Base-by-base conservation (phyloP, 2,329 filamentous ascomycete genomes). In the Alternaria dauci region DNA sequence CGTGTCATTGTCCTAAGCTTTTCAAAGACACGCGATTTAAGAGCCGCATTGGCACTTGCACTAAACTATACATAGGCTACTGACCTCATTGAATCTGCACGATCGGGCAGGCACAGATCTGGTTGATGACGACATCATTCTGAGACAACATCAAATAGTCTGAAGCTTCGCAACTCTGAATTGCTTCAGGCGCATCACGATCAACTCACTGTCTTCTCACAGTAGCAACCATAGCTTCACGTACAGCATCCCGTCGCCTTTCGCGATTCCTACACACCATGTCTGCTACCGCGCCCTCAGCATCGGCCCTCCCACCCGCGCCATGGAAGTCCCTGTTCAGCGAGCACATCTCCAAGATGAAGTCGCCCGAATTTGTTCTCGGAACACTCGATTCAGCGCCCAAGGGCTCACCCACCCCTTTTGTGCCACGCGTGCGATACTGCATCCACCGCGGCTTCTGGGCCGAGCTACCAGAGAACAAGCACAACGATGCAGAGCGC, bases 391-490 rank as follows among this genome's bases (percentile, higher is more conserved):
- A 76, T 58, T 72, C 74, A 18, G 81, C 79, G 6, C 78, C 83
- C 26, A 50, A 71, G 32, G 76, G 75, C 18, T 78, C 79, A n/a
- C 75, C 81, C 0, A 76, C 76, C 44, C 68, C 79, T 8, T 79
- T 80, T 62, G 67, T 83, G 2, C 81, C 84, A 0, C 86, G 92
- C 55, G 90, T 88, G 8, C 88, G 93, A 54, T 93, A 88, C 71
- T 95, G 94, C 79, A 88, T 97, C 72, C 94, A 88, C 80, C 90
- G 94, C 62, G 93, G 93, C 68, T 89, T 96, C 80, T 97, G 91
- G 87, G 89, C 88, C 0, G 84, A 86, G 56, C 82, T 96, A 1
- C 89, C 90, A 4, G 83, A 83, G 53, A 92, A 94, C 79, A 86
- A 88, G 43, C 88, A 89, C 77, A 94, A 95, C 78, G 81, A 87